These are phyloP conservation scores for Citrus hindsii DNA, from an alignment of 345 rosid genomes.

Conservation along the genomic window DNA sequence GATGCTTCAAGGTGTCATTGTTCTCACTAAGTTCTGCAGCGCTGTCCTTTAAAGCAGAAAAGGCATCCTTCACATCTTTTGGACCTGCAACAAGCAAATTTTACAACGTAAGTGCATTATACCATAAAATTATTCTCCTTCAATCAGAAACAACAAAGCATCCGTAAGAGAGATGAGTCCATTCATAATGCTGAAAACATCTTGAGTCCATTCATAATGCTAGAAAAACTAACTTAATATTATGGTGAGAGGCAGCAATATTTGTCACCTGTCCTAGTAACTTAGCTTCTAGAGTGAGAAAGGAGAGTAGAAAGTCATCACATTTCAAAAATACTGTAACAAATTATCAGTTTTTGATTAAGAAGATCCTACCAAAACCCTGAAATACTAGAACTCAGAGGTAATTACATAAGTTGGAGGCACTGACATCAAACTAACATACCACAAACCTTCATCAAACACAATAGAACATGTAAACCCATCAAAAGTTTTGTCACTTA, in stretches of 20 bases:
- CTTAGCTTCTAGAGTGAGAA: not conserved
- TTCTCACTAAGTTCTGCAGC: constrained; percentile 55
- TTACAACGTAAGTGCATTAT: not conserved
- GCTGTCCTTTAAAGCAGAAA: constrained; percentile 62
- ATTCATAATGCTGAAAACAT: not conserved
- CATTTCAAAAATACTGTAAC: not conserved
- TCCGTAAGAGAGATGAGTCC: not conserved
- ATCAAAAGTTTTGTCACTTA: constrained; percentile 33
- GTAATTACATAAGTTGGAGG: not conserved
- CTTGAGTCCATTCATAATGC: not conserved
- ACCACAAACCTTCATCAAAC: not conserved
- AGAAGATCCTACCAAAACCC: not conserved
- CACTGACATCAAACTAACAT: not conserved
- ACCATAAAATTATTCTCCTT: not conserved
- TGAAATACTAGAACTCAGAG: not conserved
- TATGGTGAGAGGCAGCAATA: not conserved
- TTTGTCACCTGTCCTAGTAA: not conserved
- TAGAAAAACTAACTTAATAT: not conserved
- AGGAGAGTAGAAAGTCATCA: not conserved
- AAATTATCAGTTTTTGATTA: not conserved
- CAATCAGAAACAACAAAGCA: not conserved
- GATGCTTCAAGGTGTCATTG: constrained; percentile 56
- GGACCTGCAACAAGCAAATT: constrained; percentile 47
- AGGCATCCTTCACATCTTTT: constrained; percentile 71
- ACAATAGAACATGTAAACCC: not conserved